Conservation (phyloP, 1,284 basidiomycete species). For the Butyriboletus appendiculatus region DNA sequence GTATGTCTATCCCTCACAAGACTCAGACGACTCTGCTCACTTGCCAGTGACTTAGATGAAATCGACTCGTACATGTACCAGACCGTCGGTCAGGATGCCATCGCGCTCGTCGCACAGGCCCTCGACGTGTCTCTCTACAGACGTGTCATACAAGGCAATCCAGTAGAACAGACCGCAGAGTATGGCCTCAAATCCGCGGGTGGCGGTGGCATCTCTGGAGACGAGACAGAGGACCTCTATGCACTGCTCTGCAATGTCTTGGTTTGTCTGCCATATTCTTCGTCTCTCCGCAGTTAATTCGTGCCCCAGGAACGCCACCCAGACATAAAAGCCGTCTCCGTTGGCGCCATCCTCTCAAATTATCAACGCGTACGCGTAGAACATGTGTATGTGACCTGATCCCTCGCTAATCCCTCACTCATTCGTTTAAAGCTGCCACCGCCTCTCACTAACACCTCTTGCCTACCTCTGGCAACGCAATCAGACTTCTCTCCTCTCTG, state of each 20-base stretch:
- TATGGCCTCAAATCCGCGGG: conserved; percentile 72
- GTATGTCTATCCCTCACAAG: conserved; percentile 42
- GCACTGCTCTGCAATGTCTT: conserved; percentile 78
- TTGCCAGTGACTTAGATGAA: conserved; percentile 71
- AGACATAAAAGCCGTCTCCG: conserved; percentile 85
- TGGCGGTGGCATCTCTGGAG: conserved; percentile 62
- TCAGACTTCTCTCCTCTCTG: conserved; percentile 80
- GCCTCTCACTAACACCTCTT: conserved; percentile 81
- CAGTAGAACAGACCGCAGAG: conserved; percentile 81
- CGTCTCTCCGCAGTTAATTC: conserved; percentile 1
- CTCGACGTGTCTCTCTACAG: conserved; percentile 88
- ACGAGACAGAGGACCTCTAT: conserved; percentile 96
- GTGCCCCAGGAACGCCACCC: conserved; percentile 68
- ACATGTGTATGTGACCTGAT: conserved; percentile 72
- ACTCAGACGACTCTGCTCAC: conserved; percentile 12
- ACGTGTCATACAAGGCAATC: conserved; percentile 76
- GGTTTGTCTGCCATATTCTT: conserved; percentile 44
- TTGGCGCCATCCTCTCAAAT: conserved; percentile 96
- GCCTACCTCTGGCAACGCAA: conserved; percentile 95
- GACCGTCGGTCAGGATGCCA: conserved; percentile 95
- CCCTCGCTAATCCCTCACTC: conserved; percentile 2
- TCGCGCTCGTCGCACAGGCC: conserved; percentile 85
- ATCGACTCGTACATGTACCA: conserved; percentile 99
- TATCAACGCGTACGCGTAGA: conserved; percentile 98
- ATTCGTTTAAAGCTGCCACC: conserved; percentile 59